Conservation (phyloP, 805 yeast species). For the Saturnispora galanensis region DNA sequence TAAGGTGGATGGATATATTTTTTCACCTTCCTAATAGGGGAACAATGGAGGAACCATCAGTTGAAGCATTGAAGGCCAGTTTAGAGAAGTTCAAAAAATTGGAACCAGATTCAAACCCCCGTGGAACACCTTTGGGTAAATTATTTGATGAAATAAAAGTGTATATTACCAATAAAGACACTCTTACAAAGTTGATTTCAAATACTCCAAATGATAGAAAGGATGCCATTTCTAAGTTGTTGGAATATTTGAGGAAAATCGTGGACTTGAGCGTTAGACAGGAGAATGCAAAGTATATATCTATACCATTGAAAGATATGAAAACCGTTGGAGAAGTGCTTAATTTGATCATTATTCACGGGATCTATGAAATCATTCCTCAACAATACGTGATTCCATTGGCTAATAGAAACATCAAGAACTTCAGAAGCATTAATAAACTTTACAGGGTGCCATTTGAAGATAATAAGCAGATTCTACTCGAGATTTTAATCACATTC, state of each 20-base stretch:
- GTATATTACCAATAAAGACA: conserved; percentile 11
- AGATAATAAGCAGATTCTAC: conserved; percentile 14
- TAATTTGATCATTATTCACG: conserved; percentile 57
- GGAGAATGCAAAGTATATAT: conserved; percentile 29
- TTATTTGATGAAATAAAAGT: conserved; percentile 22
- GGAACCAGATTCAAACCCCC: conserved; percentile 17
- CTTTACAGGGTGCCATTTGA: conserved; percentile 17
- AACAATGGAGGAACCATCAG: conserved; percentile 7
- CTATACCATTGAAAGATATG: conserved; percentile 80
- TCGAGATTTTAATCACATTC: conserved; percentile 24
- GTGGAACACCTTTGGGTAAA: conserved; percentile 26
- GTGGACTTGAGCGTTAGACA: conserved; percentile 30
- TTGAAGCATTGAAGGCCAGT: conserved; percentile 17
- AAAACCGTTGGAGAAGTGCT: conserved; percentile 57
- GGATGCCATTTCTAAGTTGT: conserved; percentile 27
- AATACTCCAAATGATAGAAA: conserved; percentile 8
- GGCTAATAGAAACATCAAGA: conserved; percentile 46
- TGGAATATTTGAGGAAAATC: conserved; percentile 30
- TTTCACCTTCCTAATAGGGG: not conserved
- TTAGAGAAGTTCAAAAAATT: conserved; percentile 17
- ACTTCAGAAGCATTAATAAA: conserved; percentile 27
- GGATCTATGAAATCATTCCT: conserved; percentile 57
- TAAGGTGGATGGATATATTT: not conserved
- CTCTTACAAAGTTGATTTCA: conserved; percentile 6
- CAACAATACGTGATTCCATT: conserved; percentile 53